phyloP scores from a whole-genome alignment of 768 basidiomycete species.

The Psilocybe azurescens region DNA sequence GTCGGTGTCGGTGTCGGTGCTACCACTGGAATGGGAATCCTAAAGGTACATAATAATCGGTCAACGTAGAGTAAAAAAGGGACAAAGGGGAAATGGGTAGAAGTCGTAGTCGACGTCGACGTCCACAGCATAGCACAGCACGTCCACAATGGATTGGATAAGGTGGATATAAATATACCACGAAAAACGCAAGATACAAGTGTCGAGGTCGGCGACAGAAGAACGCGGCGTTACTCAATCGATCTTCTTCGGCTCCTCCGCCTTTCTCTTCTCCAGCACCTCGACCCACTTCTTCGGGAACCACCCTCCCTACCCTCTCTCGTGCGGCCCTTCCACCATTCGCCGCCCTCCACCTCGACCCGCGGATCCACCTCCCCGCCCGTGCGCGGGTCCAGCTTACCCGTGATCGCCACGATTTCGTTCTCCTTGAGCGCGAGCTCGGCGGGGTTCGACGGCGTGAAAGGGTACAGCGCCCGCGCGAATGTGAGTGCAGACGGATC shows the following conservation, averaged over 20 bases:
- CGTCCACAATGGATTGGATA: no score
- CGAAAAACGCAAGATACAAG: no score
- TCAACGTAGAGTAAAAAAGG: no score
- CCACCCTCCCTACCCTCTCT: conserved; percentile 91
- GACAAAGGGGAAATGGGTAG: no score
- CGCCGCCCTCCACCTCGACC: conserved; percentile 63
- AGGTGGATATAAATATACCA: no score
- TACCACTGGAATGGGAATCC: no score
- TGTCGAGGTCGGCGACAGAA: no score
- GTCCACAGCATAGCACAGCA: no score
- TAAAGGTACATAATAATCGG: no score
- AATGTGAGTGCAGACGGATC: conserved; percentile 86
- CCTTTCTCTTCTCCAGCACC: conserved; percentile 49
- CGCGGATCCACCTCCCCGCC: conserved; percentile 73
- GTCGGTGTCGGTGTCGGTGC: no score
- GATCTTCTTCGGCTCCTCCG: conserved; percentile 33
- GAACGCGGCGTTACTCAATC: conserved; percentile 16
- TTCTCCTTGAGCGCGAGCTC: conserved; percentile 86
- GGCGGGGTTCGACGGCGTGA: conserved; percentile 72
- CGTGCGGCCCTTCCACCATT: conserved; percentile 96
- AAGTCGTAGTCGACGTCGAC: no score
- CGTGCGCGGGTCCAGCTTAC: conserved; percentile 73
- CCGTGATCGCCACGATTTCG: conserved; percentile 93
- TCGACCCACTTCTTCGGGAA: conserved; percentile 93
- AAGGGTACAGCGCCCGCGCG: conserved; percentile 81